Conservation (phyloP, 2,329 filamentous ascomycete species). For the Fusarium mangiferae region DNA sequence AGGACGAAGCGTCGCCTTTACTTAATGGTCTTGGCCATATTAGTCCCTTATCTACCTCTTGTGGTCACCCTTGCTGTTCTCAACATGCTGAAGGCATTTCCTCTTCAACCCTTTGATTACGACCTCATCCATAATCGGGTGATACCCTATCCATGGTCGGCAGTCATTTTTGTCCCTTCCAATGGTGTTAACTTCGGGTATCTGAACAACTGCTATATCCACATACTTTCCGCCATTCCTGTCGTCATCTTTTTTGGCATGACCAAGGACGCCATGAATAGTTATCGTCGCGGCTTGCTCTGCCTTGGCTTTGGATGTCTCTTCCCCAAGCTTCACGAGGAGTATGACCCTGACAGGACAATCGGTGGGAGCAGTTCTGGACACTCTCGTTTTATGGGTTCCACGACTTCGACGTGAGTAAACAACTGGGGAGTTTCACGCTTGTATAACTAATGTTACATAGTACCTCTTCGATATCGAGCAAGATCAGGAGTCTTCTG, state of each 20-base stretch:
- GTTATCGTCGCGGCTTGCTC: conserved; percentile 56
- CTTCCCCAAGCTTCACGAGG: conserved; percentile 55
- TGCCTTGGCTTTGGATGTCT: conserved; percentile 55
- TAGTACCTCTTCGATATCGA: conserved; percentile 27
- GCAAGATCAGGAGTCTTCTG: conserved; percentile 35
- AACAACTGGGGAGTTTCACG: too few species aligned
- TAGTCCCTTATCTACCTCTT: conserved; percentile 63
- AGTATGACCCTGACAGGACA: conserved; percentile 52
- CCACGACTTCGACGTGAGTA: conserved; percentile 38
- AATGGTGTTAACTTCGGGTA: conserved; percentile 51
- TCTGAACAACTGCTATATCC: conserved; percentile 61
- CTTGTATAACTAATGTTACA: background rate
- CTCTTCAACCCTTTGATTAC: conserved; percentile 54
- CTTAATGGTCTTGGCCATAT: conserved; percentile 63
- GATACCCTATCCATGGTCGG: conserved; percentile 56
- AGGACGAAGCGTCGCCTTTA: conserved; percentile 65
- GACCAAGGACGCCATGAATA: conserved; percentile 63
- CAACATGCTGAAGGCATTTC: conserved; percentile 52
- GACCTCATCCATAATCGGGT: conserved; percentile 53
- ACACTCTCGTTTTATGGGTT: conserved; percentile 37
- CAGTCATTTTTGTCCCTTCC: conserved; percentile 59
- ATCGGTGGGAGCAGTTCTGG: conserved; percentile 31
- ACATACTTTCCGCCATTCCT: conserved; percentile 58
- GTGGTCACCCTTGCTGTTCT: conserved; percentile 52
- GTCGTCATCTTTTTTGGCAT: conserved; percentile 67